phyloP scores from a whole-genome alignment of 2,329 filamentous ascomycete species.

The Penicillium sclerotiorum region DNA sequence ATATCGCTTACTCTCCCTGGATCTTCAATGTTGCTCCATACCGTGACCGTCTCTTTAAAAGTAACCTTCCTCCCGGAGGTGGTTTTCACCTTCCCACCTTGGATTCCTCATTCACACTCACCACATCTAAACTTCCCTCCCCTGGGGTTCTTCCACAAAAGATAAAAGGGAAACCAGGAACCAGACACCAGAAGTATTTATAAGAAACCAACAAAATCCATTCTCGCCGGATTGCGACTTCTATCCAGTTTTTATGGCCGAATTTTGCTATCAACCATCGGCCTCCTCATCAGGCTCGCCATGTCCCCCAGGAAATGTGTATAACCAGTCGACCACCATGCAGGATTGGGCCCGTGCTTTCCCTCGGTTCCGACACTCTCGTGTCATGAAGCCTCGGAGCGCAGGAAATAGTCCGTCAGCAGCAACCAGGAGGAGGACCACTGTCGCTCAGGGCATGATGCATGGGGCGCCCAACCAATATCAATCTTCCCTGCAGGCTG shows the following conservation, averaged over 20 bases:
- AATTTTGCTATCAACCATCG: conserved; percentile 31
- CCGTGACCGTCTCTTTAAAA: not conserved
- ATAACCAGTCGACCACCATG: conserved; percentile 26
- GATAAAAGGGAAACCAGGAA: no score
- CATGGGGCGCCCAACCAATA: conserved; percentile 44
- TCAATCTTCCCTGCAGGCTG: conserved; percentile 50
- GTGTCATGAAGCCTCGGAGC: conserved; percentile 67
- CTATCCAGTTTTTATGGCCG: conserved; percentile 36
- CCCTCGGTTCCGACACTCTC: conserved; percentile 53
- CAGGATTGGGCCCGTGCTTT: conserved; percentile 51
- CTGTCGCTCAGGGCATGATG: conserved; percentile 50
- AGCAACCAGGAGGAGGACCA: conserved; percentile 56
- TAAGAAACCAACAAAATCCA: no score
- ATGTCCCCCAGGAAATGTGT: conserved; percentile 29
- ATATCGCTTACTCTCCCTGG: conserved; percentile 10
- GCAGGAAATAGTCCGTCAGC: conserved; percentile 68
- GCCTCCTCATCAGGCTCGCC: conserved; percentile 30
- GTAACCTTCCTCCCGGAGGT: not conserved
- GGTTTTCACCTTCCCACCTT: not conserved
- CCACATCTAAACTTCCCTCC: no score
- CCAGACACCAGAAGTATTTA: no score
- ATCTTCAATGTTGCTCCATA: not conserved
- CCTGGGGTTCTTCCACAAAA: no score
- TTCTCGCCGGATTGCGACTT: no score
- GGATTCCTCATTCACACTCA: not conserved